Base-by-base conservation (phyloP, 495 filamentous ascomycete species). In the Aeminium ludgeri region DNA sequence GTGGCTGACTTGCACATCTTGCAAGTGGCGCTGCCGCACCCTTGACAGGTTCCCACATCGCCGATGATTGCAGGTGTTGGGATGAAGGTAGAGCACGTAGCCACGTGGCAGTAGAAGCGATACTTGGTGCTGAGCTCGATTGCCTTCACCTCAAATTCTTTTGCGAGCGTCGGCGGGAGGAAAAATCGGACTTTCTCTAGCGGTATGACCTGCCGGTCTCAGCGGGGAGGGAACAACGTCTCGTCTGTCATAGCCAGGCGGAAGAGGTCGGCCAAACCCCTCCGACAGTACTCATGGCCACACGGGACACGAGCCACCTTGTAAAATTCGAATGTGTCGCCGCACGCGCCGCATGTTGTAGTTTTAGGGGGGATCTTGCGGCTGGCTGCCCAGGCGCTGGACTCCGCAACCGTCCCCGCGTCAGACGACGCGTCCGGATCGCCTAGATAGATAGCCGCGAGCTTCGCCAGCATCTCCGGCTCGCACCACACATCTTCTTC, bases 151-250 rank as follows among this genome's bases (percentile, higher is more conserved):
- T 40, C 33, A 23, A 41, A 48, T 0, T 30, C 4, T 15, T 32
- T 37, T 23, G 19, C 30, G 12, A 48, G 28, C 6, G 36, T 45
- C 1, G 15, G 12, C 7, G 43, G 29, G 1, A 51, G 34, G 20
- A 43, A 41, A 19, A 41, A 20, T 10, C 36, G 29, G 41, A 44
- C 45, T 4, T 13, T 10, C 12, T 25, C 3, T 2, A 51, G 30
- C 1, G 38, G 40, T 18, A 51, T 40, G 10, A 12, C 34, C 4
- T 34, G 17, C 20, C 20, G 20, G 32, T 36, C 34, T 27, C 49
- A 51, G 6, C 34, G 34, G 5, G 49, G 49, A 13, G 49, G 49
- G 35, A 48, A 51, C 16, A 40, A 25, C 16, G 49, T 12, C 8
- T 51, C 49, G 18, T 51, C 48, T 2, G 20, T 36, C 30, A 50